Percentiles rank a stretch among this genome's conserved stretches.
Conservation (phyloP, 345 rosid species). For the Rhodamnia argentea region DNA sequence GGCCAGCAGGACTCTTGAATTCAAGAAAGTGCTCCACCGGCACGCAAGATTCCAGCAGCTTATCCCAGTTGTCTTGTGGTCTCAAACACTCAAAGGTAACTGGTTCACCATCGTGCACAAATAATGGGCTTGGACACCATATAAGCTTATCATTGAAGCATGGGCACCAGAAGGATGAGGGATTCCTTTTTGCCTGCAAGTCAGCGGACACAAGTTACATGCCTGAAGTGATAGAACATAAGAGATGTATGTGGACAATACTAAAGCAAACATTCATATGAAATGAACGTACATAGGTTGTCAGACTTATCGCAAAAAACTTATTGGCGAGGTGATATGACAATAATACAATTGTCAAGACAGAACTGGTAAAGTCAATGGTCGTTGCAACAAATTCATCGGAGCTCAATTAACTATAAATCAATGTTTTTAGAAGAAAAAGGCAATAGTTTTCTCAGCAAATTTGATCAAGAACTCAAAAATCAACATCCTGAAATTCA, state of each 20-base stretch:
- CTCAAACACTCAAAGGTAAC: slow-evolving; percentile 13
- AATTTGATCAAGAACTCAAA: background rate
- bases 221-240: background rate
- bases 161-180: slow-evolving; percentile 34
- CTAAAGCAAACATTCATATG: background rate
- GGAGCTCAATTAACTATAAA: background rate
- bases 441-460: background rate
- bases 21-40: slow-evolving; percentile 74
- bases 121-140: slow-evolving; percentile 40
- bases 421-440: background rate
- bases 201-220: background rate
- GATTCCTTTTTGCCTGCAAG: slow-evolving; percentile 72
- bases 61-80: slow-evolving; percentile 32
- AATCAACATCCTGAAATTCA: background rate
- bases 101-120: slow-evolving; percentile 19
- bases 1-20: slow-evolving; percentile 15
- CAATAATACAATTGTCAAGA: background rate
- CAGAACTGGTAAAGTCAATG: background rate
- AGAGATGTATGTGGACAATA: background rate
- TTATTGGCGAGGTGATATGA: background rate
- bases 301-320: background rate
- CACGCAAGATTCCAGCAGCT: slow-evolving; percentile 48
- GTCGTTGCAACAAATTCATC: background rate
- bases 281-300: background rate
- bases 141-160: slow-evolving; percentile 35